Conservation (phyloP, 352 stramenopile genomes). For the Phytophthora kernoviae region DNA sequence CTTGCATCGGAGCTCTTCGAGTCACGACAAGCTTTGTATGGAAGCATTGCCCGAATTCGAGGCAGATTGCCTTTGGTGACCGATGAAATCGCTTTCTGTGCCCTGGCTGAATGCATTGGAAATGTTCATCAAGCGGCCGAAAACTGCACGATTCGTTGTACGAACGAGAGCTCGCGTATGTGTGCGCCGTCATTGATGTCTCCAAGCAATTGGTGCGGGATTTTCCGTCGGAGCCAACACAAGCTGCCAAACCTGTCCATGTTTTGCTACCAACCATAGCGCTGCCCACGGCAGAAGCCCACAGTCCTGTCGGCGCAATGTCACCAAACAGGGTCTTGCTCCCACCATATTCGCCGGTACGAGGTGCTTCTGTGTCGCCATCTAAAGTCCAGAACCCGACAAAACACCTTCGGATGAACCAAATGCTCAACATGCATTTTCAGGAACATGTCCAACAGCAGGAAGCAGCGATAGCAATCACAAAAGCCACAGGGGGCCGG, state of each 20-base stretch:
- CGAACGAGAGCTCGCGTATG: constrained; percentile 60
- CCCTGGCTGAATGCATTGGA: constrained; percentile 57
- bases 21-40: constrained; percentile 42
- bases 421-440: constrained; percentile 55
- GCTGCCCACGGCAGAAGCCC: constrained; percentile 6
- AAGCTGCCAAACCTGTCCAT: constrained; percentile 6
- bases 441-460: constrained; percentile 37
- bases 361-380: constrained; percentile 1
- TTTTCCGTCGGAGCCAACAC: constrained; percentile 18
- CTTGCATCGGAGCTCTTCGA: constrained; percentile 58
- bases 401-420: constrained; percentile 32
- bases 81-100: constrained; percentile 60
- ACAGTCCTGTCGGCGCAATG: not conserved
- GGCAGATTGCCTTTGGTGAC: constrained; percentile 43
- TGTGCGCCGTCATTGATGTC: constrained; percentile 60
- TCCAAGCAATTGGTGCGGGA: constrained; percentile 19
- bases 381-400: constrained; percentile 8
- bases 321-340: constrained; percentile 22
- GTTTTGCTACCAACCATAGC: constrained; percentile 43
- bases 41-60: constrained; percentile 49
- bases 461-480: constrained; percentile 18
- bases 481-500: constrained; percentile 19
- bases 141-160: constrained; percentile 57
- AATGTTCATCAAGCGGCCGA: constrained; percentile 55
- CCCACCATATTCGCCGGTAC: constrained; percentile 22